These are phyloP conservation scores for Solanum hybrid DNA, from an alignment of 305 asterid species.

Conservation along the genomic window DNA sequence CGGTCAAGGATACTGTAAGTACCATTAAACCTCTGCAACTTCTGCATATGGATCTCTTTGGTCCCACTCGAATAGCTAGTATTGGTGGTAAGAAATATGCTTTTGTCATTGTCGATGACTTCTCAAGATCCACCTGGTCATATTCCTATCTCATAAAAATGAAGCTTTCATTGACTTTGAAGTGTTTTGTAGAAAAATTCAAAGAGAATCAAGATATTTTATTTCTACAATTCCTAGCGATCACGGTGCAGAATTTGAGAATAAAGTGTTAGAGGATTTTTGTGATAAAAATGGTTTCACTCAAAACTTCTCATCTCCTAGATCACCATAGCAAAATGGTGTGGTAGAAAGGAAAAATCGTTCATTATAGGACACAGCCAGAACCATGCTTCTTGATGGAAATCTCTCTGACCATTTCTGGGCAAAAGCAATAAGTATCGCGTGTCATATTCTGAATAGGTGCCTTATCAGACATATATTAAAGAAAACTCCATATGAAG, in stretches of 20 bases:
- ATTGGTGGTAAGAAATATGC: not conserved
- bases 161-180: no score
- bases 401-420: no score
- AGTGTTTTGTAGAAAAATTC: no score
- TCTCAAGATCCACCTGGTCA: no score
- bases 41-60: not conserved
- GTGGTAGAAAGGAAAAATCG: not conserved
- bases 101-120: no score
- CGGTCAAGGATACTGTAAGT: not conserved
- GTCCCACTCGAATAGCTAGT: not conserved
- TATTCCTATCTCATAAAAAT: no score
- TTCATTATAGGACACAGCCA: not conserved
- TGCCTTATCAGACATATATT: not conserved
- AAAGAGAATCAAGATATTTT: not conserved
- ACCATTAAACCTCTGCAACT: not conserved
- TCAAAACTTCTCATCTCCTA: not conserved
- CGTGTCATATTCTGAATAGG: not conserved
- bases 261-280: no score
- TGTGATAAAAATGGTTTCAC: not conserved
- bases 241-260: not conserved
- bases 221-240: not conserved
- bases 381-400: not conserved
- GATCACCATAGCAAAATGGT: not conserved
- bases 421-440: not conserved
- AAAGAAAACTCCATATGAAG: not conserved